phyloP scores from a whole-genome alignment of 1,284 basidiomycete species.

The Pseudozyma flocculosa region DNA sequence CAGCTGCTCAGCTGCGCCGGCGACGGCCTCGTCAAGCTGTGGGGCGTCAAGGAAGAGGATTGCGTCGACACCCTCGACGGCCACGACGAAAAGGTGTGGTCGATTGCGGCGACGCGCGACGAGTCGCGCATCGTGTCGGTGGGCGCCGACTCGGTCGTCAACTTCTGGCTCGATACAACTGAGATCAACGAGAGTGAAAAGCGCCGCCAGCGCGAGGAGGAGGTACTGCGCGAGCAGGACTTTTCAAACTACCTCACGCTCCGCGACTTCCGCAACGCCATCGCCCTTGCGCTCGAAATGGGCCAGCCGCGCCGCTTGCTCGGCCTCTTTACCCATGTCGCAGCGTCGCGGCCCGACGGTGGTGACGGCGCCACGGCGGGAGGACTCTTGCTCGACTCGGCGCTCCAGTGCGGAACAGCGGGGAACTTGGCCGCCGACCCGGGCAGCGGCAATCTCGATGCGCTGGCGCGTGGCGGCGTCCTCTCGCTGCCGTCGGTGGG shows the following conservation, averaged over 20 bases:
- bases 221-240: constrained; percentile 76
- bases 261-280: constrained; percentile 87
- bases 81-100: constrained; percentile 93
- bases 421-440: too few relatives aligned
- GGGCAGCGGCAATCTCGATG: too few relatives aligned
- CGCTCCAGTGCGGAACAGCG: constrained; percentile 3
- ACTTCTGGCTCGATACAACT: constrained; percentile 91
- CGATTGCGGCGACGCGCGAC: constrained; percentile 74
- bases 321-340: constrained; percentile 67
- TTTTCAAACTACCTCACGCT: constrained; percentile 84
- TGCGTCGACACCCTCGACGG: constrained; percentile 80
- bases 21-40: constrained; percentile 92
- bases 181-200: constrained; percentile 71
- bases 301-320: constrained; percentile 86
- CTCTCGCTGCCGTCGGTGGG: too few relatives aligned
- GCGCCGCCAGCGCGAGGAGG: constrained; percentile 22
- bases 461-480: too few relatives aligned
- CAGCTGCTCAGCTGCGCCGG: constrained; percentile 86
- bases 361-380: constrained; percentile 13
- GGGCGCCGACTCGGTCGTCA: constrained; percentile 88
- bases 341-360: constrained; percentile 22
- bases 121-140: constrained; percentile 83
- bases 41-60: constrained; percentile 90
- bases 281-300: constrained; percentile 85
- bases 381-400: constrained; percentile 16